Base-by-base conservation (phyloP, 768 basidiomycete species). In the Amanita pseudoporphyria region DNA sequence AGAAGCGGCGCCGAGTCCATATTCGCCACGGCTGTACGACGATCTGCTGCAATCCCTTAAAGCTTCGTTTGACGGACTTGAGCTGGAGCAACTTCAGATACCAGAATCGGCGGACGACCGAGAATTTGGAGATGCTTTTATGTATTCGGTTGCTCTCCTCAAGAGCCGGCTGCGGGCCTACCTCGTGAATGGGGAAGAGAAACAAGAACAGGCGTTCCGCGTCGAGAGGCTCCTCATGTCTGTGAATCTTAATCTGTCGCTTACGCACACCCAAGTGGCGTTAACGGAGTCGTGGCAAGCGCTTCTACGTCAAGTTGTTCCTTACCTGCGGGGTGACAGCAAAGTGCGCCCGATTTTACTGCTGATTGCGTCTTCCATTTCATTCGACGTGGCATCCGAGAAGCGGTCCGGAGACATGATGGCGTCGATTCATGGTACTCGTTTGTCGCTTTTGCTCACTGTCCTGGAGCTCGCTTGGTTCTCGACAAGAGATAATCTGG, bases 191-290 rank as follows among this genome's bases (percentile, higher is more conserved):
- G 64, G 68, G 10, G 69, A 76, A 31, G 57, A 58, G 3, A 71
- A 73, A 56, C 62, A 67, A 0, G 70, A 72, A 5, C 67, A 64
- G 9, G 64, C 69, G 1, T 73, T 79, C 9, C 66, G 66, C 4
- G 67, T 79, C 12, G 77, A 86, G 55, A 78, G 73, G 43, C 72
- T 75, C 30, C 66, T 91, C 3, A 69, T 78, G 42, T 79, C 82
- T 1, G 79, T 94, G 62, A 96, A 96, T 63, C 74, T 92, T 55
- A 93, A 94, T 60, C 74, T 93, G 42, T 93, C 91, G 1, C 68
- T 96, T 33, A 71, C 87, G 18, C 85, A 95, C 57, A 74, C 87
- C 0, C 87, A 94, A 62, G 78, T 77, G 2, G 68, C 79, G 1
- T 71, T 91, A 39, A 77, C 84, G 0, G 79, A 87, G 50, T 77